phyloP scores from a whole-genome alignment of 2,329 filamentous ascomycete species.

The Trematosphaeria pertusa region DNA sequence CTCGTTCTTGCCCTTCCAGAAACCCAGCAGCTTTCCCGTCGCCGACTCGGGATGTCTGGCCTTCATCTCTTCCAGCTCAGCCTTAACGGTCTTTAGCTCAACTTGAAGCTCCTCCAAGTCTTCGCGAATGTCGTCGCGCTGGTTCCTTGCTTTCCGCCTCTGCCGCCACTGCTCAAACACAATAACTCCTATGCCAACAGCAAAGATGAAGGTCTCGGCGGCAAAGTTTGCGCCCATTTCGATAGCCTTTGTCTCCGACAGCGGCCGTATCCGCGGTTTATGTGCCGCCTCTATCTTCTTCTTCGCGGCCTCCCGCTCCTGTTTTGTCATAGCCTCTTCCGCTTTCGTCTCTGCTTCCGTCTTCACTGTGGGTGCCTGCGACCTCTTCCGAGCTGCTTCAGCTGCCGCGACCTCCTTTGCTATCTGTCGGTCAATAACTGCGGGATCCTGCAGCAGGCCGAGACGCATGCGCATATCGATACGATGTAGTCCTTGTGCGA shows the following conservation, averaged over 20 bases:
- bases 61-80: constrained; percentile 51
- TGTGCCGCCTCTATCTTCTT: constrained; percentile 48
- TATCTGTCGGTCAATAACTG: constrained; percentile 60
- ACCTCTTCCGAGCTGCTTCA: constrained; percentile 59
- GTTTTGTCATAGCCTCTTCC: constrained; percentile 58
- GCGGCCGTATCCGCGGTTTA: constrained; percentile 65
- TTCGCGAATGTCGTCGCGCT: constrained; percentile 67
- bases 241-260: constrained; percentile 72
- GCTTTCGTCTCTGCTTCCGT: constrained; percentile 66
- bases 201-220: constrained; percentile 70
- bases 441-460: constrained; percentile 68
- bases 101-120: constrained; percentile 65
- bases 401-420: constrained; percentile 62
- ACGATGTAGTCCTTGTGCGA: constrained; percentile 69
- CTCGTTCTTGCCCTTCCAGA: constrained; percentile 33
- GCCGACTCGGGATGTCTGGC: constrained; percentile 39
- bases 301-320: constrained; percentile 57
- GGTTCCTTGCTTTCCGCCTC: constrained; percentile 65
- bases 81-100: constrained; percentile 45
- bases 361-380: constrained; percentile 65
- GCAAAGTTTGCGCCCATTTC: constrained; percentile 74
- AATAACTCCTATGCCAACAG: constrained; percentile 68
- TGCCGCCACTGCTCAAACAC: constrained; percentile 68
- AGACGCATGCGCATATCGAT: constrained; percentile 73
- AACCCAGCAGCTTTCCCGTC: constrained; percentile 34